Base-by-base conservation (phyloP, 2,329 filamentous ascomycete species). In the Fusarium pseudonygamai region DNA sequence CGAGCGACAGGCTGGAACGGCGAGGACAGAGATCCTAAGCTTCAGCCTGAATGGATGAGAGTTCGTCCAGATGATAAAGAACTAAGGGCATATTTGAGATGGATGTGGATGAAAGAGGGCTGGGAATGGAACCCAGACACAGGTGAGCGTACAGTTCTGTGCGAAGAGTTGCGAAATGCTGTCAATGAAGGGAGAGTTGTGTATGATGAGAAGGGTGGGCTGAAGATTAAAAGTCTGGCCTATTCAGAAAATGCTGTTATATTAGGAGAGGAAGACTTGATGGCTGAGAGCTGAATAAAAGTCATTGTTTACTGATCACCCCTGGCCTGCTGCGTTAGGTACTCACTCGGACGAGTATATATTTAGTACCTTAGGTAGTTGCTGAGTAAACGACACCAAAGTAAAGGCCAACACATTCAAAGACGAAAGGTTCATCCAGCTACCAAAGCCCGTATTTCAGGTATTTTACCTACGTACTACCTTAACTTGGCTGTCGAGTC, bases 31-130 rank as follows among this genome's bases (percentile, higher is more conserved):
- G 73, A 83, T 78, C 68, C 81, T 58, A 84, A 85, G 20, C 94
- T 95, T 78, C 91, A 94, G 76, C 93, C 94, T 0, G 95, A 98
- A 81, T 98, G 95, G 95, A 96, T 95, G 87, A 88, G 93, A 7
- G 94, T 97, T 2, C 79, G 93, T 55, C 94, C 95, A 0, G 84
- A 87, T 47, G 95, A 98, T 81, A 98, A 97, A 82, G 95, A 98
- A 81, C 84, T 98, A n/a, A 87, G 93, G 47, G 94, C 94, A 1
- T 97, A 91, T 82, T 82, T 98, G 78, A 88, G 92, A 43, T 98
- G 95, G 95, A 93, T 95, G 90, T 97, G 95, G 95, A 88, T 96
- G 83, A 90, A 91, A 50, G 93, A 97, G 77, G 94, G 94, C 1
- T 96, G 91, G 88, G 86, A 91, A 45, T 97, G 94, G 94, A 89